A percentile compares a stretch with the other conserved stretches of the same genome.
Conservation (phyloP, 768 basidiomycete genomes). For the Pluteus cervinus region DNA sequence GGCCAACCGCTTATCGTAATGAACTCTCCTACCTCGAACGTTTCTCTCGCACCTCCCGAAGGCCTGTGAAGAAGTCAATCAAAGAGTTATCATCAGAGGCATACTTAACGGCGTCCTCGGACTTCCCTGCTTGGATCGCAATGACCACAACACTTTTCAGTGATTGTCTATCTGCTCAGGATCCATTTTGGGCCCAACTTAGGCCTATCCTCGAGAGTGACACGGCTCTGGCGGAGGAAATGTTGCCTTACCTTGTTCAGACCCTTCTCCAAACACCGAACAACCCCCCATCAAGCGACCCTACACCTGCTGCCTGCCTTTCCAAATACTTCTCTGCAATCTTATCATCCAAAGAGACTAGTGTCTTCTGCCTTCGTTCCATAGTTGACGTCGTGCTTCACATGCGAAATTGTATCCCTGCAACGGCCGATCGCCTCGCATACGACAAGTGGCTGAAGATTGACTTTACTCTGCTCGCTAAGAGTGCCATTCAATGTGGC, state of each 20-base stretch:
- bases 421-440: conserved; percentile 30
- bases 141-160: conserved; percentile 50
- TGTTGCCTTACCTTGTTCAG: conserved; percentile 75
- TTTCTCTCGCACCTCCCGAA: too few species aligned
- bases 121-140: conserved; percentile 62
- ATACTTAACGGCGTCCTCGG: too few species aligned
- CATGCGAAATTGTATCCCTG: conserved; percentile 64
- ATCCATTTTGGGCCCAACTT: conserved; percentile 67
- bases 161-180: conserved; percentile 46
- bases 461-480: conserved; percentile 66
- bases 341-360: conserved; percentile 33
- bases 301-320: too few species aligned
- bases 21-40: conserved; percentile 46
- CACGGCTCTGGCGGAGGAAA: conserved; percentile 51
- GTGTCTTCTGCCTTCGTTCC: conserved; percentile 40
- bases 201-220: conserved; percentile 50
- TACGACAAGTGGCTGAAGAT: conserved; percentile 80
- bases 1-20: conserved; percentile 32
- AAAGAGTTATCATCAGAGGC: too few species aligned
- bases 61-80: too few species aligned
- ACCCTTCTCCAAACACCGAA: conserved; percentile 41
- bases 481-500: conserved; percentile 69
- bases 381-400: conserved; percentile 77
- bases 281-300: too few species aligned
- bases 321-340: conserved; percentile 57